These are phyloP conservation scores for Syncephalastrum racemosum DNA, from an alignment of 371 early-diverging fungal genomes.

Conservation along the genomic window DNA sequence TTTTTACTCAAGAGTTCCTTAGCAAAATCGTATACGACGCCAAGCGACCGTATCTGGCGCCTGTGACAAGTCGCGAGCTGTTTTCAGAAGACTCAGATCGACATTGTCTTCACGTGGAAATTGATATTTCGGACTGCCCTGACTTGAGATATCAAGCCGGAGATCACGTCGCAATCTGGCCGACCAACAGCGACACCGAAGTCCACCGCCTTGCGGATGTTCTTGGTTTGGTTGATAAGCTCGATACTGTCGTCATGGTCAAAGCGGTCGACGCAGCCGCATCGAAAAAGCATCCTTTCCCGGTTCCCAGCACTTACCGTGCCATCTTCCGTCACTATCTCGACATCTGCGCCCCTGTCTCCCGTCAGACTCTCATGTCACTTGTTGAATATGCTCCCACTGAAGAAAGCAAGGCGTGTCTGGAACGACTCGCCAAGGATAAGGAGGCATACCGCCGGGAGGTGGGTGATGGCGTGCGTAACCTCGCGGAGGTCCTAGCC, in stretches of 20 bases:
- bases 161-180: constrained; percentile 95
- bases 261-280: constrained; percentile 65
- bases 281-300: constrained; percentile 81
- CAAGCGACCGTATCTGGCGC: constrained; percentile 80
- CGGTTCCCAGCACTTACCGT: constrained; percentile 83
- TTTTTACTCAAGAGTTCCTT: constrained; percentile 5
- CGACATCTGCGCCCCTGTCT: constrained; percentile 77
- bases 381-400: constrained; percentile 61
- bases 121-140: constrained; percentile 80
- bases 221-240: constrained; percentile 63
- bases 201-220: constrained; percentile 65
- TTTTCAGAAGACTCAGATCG: constrained; percentile 67
- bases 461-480: constrained; percentile 62
- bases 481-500: constrained; percentile 68
- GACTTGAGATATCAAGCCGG: constrained; percentile 82
- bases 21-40: constrained; percentile 61
- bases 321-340: constrained; percentile 88
- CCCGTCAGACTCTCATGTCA: constrained; percentile 62
- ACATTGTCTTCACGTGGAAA: constrained; percentile 89
- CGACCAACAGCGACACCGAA: constrained; percentile 79
- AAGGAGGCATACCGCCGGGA: constrained; percentile 67
- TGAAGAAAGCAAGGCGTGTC: constrained; percentile 47
- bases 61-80: constrained; percentile 63
- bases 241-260: constrained; percentile 64
- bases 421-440: constrained; percentile 65